phyloP scores from a whole-genome alignment of 148 eudicot genomes.

The Pharnaceum exiguum region DNA sequence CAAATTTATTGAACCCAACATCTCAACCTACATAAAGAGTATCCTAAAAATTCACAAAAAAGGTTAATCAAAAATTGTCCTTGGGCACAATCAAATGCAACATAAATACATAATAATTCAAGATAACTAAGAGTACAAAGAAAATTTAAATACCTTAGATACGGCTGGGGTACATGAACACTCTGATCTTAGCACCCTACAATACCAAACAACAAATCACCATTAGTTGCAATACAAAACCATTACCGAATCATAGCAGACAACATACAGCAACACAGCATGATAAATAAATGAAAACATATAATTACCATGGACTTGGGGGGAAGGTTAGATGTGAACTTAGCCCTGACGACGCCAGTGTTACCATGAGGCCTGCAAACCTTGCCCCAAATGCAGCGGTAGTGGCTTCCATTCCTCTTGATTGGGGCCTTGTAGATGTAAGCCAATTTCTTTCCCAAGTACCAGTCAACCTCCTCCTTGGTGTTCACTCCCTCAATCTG shows the following conservation, averaged over 20 bases:
- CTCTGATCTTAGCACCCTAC: conserved; percentile 78
- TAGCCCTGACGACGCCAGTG: conserved; percentile 79
- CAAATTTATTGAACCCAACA: no score
- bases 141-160: conserved; percentile 43
- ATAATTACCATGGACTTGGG: conserved; percentile 78
- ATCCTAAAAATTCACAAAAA: no score
- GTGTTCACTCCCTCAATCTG: conserved; percentile 90
- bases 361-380: conserved; percentile 82
- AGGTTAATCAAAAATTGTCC: no score
- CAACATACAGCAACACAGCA: not conserved
- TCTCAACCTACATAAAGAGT: not conserved
- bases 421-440: conserved; percentile 81
- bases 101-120: not conserved
- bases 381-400: conserved; percentile 92
- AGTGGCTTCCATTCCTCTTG: conserved; percentile 61
- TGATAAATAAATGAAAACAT: not conserved
- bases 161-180: conserved; percentile 86
- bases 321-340: conserved; percentile 80
- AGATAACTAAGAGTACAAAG: not conserved
- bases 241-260: not conserved
- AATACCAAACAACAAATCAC: conserved; percentile 5
- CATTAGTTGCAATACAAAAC: not conserved
- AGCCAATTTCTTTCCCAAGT: conserved; percentile 66
- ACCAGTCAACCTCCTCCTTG: conserved; percentile 76
- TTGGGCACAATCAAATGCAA: no score